phyloP scores from a whole-genome alignment of 345 rosid species.

The Lepidium aucheri region DNA sequence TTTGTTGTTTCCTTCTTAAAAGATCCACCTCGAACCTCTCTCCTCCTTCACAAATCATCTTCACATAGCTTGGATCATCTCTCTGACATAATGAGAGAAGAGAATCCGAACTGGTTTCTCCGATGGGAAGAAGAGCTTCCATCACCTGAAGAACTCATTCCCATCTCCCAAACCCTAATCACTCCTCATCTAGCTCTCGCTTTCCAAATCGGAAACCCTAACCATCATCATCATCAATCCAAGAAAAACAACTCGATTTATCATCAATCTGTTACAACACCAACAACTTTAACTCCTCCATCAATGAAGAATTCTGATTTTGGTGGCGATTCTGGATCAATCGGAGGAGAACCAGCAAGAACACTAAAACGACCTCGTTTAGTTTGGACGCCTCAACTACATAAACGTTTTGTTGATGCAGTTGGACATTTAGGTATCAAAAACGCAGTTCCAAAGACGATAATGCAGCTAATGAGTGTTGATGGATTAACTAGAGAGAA shows the following conservation, averaged over 20 bases:
- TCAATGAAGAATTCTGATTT: constrained; percentile 14
- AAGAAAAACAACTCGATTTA: background rate
- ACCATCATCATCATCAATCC: background rate
- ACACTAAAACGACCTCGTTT: constrained; percentile 72
- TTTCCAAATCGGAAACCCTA: constrained; percentile 46
- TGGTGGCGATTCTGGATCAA: constrained; percentile 17
- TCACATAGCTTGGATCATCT: background rate
- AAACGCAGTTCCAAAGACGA: constrained; percentile 96
- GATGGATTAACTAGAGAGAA: constrained; percentile 92
- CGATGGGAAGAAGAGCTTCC: constrained; percentile 27
- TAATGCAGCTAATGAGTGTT: constrained; percentile 95
- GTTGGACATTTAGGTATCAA: constrained; percentile 79
- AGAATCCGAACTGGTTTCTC: constrained; percentile 15
- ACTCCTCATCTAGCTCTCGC: constrained; percentile 84
- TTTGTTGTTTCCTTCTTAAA: constrained; percentile 1
- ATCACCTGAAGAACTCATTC: constrained; percentile 40
- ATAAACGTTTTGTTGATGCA: constrained; percentile 89
- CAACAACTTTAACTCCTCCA: background rate
- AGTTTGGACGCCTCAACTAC: constrained; percentile 97
- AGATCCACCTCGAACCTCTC: constrained; percentile 23
- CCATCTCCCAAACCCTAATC: constrained; percentile 57
- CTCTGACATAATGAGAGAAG: constrained; percentile 23
- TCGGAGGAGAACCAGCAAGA: constrained; percentile 55
- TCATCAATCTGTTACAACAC: background rate
- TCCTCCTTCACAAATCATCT: background rate